Base-by-base conservation (phyloP, 495 filamentous ascomycete species). In the Wilcoxina mikolae region DNA sequence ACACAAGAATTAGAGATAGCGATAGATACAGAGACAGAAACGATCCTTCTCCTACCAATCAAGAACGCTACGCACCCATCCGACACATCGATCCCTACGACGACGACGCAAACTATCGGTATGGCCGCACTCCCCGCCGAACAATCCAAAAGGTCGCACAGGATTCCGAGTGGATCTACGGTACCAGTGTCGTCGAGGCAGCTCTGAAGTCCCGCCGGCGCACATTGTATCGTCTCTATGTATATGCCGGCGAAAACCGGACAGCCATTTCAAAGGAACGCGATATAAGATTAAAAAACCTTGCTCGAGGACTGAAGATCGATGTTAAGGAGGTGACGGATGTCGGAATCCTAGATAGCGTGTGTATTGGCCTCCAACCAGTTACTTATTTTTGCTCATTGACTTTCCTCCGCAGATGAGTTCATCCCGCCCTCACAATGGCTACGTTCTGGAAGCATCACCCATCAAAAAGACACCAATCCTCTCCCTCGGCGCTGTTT, bases 111-210 rank as follows among this genome's bases (percentile, higher is more conserved):
- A n/a, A 33, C 20, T 1, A 11, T 5, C 27, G 55, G n/a, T 64
- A 58, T 49, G 45, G n/a, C 4, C 56, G 56, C 3, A 55, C 47
- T 18, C 57, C 53, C 3, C 53, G 53, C 15, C 54, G 61, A 0
- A 38, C 43, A 23, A 56, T 64, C 22, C 38, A 53, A 3, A 64
- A 60, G 24, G 17, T 35, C 20, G 17, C 43, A 5, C 51, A 29
- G 18, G 84, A 88, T 33, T 91, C 88, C 1, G 82, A 93, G 56
- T 96, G 94, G 66, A 75, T 98, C 5, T 96, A 94, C 64, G 91
- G 91, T 12, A 77, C 75, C 15, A 81, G 81, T 5, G 77, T 82
- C 1, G 84, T 95, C n/a, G 78, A 83, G 52, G 84, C 90, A 4
- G 90, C 89, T 1, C 69, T 98, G 18, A 79, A 72, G 54, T 76